A percentile compares a stretch with the other conserved stretches of the same genome.
Evolutionary conservation across 306 rosid species (phyloP).

Genomic region (Pterocarpus santalinus): DNA sequence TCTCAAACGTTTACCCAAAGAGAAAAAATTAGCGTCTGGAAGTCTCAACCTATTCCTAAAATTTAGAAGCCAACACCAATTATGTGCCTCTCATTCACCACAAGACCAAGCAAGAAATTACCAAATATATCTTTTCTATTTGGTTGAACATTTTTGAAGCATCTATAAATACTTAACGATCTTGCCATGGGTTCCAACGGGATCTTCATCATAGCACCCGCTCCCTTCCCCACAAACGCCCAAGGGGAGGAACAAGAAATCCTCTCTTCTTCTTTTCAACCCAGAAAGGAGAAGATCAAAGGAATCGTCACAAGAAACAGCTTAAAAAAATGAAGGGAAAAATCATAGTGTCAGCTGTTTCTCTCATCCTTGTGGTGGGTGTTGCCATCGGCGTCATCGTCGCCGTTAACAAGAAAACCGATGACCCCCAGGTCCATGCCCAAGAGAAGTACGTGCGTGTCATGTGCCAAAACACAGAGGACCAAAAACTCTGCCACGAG

Average conservation of each 20-base stretch:
- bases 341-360: conserved; percentile 54
- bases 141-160: neutral
- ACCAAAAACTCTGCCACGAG: conserved; percentile 55
- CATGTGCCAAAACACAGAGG: conserved; percentile 59
- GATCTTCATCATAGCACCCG: neutral
- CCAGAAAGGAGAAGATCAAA: neutral
- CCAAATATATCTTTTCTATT: neutral
- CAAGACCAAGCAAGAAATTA: neutral
- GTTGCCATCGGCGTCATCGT: conserved; percentile 64
- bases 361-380: conserved; percentile 73
- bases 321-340: conserved; percentile 56
- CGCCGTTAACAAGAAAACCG: conserved; percentile 30
- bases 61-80: neutral
- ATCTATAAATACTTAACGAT: conserved; percentile 29
- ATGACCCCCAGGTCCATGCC: neutral
- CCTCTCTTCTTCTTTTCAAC: neutral
- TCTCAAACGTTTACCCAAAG: neutral
- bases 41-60: conserved; percentile 7
- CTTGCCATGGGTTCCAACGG: neutral
- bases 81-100: conserved; percentile 15
- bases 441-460: conserved; percentile 42
- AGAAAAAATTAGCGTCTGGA: neutral
- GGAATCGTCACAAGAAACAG: neutral
- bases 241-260: conserved; percentile 26
- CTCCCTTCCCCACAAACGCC: neutral